Evolutionary conservation across 2,329 filamentous ascomycete species (phyloP), one percentile per base, ranked within the genome.

Genomic region (Pseudocercospora fuligena): DNA sequence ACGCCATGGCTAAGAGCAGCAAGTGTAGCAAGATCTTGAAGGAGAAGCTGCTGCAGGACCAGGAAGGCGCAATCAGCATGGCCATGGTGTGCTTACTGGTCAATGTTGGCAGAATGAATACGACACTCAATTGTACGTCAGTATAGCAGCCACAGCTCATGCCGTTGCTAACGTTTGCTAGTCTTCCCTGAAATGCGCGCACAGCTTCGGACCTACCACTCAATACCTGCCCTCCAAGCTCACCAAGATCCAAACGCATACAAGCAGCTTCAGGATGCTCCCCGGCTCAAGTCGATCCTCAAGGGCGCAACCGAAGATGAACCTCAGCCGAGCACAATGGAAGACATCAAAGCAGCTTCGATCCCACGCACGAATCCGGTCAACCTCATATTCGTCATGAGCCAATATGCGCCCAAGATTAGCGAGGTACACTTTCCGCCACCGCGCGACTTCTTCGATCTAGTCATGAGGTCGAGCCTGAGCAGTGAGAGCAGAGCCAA

Each of bases 121-220:
- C 95, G 1, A 99, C 95, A 0, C 84, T 99, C 57, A 99, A 99
- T 77, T 98, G 94, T 97, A 83, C 77, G 89, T 79, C 63, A 8
- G 56, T 46, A 19, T 2, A 33, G 16, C 29, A 23, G 53, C 0
- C 53, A 19, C 25, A 12, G 27, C 53, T 1, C 53, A 57, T 33
- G 12, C 27, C 27, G 12, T 57, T 12, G 70, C 80, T 75, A 61
- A 68, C 62, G 31, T 27, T 47, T 19, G 67, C 61, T 78, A 97
- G 95, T 99, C 84, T 99, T 99, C 78, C 95, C 95, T 23, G 95
- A 99, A 80, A 99, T 99, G 95, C 92, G 95, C 80, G 95, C 95
- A 31, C 95, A 99, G 77, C 85, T 99, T 33, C 90, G 95, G 78
- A 99, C 95, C 40, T 99, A 99, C 82, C 95, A 99, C 78, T 94